Evolutionary conservation across 139 green algal genomes (phyloP), one percentile per base, ranked within the genome.

Genomic region (Chlamydomonas eustigma): DNA sequence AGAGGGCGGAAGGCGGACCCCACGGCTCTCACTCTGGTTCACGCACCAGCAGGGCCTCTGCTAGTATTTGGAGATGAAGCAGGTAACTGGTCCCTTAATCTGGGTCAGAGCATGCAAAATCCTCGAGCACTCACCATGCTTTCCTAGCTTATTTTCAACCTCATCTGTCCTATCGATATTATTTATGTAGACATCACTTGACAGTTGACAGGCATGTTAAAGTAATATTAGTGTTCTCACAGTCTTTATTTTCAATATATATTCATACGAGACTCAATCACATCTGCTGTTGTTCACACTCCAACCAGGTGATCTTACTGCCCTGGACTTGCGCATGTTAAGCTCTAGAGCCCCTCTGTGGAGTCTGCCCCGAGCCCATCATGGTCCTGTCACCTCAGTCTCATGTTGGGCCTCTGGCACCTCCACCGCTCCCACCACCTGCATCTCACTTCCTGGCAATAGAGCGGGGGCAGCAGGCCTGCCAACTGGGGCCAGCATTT

Each of bases 41-140:
- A 81, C 34, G 51, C 73, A 4, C 52, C 73, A 2, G 80, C 83
- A 4, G 90, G 84, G 0, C 58, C 81, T 1, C 76, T 94, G 34
- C 84, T 96, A 37, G 85, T 89, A 38, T 86, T 85, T 35, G 89
- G 82, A 0, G 90, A 94, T 68, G 88, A 85, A 25, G 68, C 38
- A 33, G 37, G 68, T 75, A 38, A n/a, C n/a, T n/a, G n/a, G n/a
- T n/a, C n/a, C n/a, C n/a, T n/a, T n/a, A n/a, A n/a, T n/a, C n/a
- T n/a, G n/a, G n/a, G n/a, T n/a, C n/a, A n/a, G n/a, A n/a, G n/a
- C n/a, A n/a, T n/a, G n/a, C n/a, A n/a, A n/a, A n/a, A n/a, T n/a
- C n/a, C n/a, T n/a, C n/a, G n/a, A n/a, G n/a, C n/a, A n/a, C n/a
- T n/a, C n/a, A n/a, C n/a, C n/a, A n/a, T n/a, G n/a, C n/a, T n/a